Evolutionary conservation across 139 green algal species (phyloP), one percentile per base, ranked within the genome.

Genomic region (Zygnema cylindricum): DNA sequence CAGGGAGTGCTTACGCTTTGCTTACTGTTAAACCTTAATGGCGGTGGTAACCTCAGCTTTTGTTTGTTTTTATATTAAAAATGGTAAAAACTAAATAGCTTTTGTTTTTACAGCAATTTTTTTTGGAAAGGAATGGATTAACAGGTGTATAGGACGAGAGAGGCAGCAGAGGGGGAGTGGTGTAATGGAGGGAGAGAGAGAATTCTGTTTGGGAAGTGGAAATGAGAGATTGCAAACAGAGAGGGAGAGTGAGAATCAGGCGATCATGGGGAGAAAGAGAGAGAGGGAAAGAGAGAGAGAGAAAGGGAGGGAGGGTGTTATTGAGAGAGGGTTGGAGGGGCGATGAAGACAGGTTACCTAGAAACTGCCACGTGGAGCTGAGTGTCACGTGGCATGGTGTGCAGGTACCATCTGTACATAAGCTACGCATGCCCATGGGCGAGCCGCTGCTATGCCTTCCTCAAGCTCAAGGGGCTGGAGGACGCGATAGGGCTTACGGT

Each of bases 381-480:
- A 69, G 25, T n/a, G 23, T n/a, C 30, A 2, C 30, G 30, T 25
- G 25, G 30, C 21, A 82, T 33, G n/a, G n/a, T n/a, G 2, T 93
- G 89, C 11, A 92, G 97, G 7, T 99, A 99, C 90, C 95, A 98
- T 85, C 94, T 99, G 42, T 99, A 98, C 91, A 92, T 99, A n/a
- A 95, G 92, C 16, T 95, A 96, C 36, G 97, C 96, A 0, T 99
- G 97, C 83, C 97, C 97, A 32, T 99, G 97, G 96, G 97, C 97
- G 0, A 93, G 69, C 73, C 91, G 97, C 22, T 91, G 86, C 82
- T 84, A 84, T 30, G 41, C 41, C 11, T 84, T 86, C 23, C 86
- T 91, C 39, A 88, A 89, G 57, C 86, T 91, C 25, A 91, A 91
- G 22, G 86, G 86, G 21, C 32, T 91, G 42, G 86, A 91, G 82